Conservation (phyloP, 2,329 filamentous ascomycete species). For the Salinomyces thailandicus region DNA sequence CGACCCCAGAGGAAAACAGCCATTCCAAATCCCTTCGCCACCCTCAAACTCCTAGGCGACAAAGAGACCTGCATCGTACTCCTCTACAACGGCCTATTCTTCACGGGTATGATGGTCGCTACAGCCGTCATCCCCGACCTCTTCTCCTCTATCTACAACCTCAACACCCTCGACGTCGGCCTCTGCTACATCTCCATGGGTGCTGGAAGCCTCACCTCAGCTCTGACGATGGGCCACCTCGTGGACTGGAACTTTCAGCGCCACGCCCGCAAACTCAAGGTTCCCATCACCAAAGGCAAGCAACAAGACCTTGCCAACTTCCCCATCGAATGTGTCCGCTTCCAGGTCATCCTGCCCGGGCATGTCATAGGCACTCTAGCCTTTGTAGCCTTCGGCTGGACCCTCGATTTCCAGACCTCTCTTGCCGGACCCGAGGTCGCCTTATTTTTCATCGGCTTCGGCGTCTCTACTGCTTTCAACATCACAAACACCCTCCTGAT, state of each 20-base stretch:
- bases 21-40: slow-evolving; percentile 36
- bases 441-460: slow-evolving; percentile 30
- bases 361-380: slow-evolving; percentile 26
- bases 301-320: slow-evolving; percentile 43
- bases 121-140: slow-evolving; percentile 35
- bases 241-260: slow-evolving; percentile 67
- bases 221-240: slow-evolving; percentile 42
- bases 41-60: slow-evolving; percentile 29
- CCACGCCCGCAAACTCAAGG: slow-evolving; percentile 50
- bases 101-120: slow-evolving; percentile 40
- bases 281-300: slow-evolving; percentile 51
- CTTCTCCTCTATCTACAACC: slow-evolving; percentile 26
- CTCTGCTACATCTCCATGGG: slow-evolving; percentile 27
- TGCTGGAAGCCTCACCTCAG: slow-evolving; percentile 28
- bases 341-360: slow-evolving; percentile 31
- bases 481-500: slow-evolving; percentile 38
- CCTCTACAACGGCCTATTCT: slow-evolving; percentile 26
- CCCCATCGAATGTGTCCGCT: slow-evolving; percentile 38
- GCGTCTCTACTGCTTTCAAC: slow-evolving; percentile 29
- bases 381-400: slow-evolving; percentile 35
- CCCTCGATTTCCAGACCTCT: slow-evolving; percentile 25
- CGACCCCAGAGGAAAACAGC: slow-evolving; percentile 4
- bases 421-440: slow-evolving; percentile 37
- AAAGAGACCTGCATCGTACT: slow-evolving; percentile 17
- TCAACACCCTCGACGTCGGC: slow-evolving; percentile 20